Conservation (phyloP, 352 stramenopile species). For the Phytopythium oedochilum region DNA sequence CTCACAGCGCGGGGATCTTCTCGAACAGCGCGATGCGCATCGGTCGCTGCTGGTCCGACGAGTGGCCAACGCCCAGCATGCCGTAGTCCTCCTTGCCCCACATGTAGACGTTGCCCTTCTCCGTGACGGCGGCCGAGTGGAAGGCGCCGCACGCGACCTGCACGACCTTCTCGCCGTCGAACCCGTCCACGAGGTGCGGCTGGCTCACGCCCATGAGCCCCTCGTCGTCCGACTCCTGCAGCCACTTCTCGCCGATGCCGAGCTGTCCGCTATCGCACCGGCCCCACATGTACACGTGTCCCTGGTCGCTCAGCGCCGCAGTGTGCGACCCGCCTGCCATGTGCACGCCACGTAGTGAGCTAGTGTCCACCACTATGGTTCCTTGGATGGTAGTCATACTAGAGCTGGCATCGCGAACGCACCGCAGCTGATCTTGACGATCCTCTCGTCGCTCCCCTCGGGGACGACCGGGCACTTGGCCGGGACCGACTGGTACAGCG, state of each 20-base stretch:
- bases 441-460: constrained; percentile 36
- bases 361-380: too few species aligned
- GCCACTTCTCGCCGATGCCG: constrained; percentile 56
- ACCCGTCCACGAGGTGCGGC: constrained; percentile 58
- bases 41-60: constrained; percentile 58
- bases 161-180: constrained; percentile 65
- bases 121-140: constrained; percentile 74
- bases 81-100: constrained; percentile 88
- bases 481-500: constrained; percentile 56
- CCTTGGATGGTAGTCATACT: too few species aligned
- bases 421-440: constrained; percentile 80
- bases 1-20: constrained; percentile 56
- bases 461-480: constrained; percentile 58
- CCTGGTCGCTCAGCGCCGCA: constrained; percentile 58
- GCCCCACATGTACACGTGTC: constrained; percentile 76
- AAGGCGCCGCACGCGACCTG: constrained; percentile 81
- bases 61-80: constrained; percentile 80
- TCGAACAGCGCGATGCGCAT: constrained; percentile 65
- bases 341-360: not conserved
- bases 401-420: not conserved
- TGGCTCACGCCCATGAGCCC: constrained; percentile 46
- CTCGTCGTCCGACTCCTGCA: constrained; percentile 61
- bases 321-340: constrained; percentile 56
- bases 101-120: constrained; percentile 64
- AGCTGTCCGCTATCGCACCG: constrained; percentile 76